Conservation (phyloP, 768 basidiomycete species). For the Lactifluus volemus region DNA sequence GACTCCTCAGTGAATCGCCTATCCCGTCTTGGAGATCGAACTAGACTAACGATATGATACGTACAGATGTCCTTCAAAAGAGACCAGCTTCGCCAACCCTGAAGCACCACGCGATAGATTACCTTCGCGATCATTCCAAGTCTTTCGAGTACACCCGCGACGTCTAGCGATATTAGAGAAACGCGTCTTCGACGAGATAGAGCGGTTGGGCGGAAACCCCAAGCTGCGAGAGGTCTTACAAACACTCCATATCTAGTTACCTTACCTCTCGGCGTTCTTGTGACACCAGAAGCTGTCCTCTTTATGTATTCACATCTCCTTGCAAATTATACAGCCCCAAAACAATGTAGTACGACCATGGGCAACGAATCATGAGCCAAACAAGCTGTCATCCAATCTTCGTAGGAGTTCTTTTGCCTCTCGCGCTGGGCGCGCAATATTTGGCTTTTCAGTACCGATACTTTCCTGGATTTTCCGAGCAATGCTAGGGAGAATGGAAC, state of each 20-base stretch:
- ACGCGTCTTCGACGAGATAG: conserved; percentile 63
- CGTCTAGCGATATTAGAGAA: conserved; percentile 60
- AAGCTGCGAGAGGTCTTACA: conserved; percentile 51
- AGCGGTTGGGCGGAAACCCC: conserved; percentile 67
- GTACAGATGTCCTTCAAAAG: conserved; percentile 83
- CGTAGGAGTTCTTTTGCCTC: conserved; percentile 68
- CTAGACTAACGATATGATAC: neutral
- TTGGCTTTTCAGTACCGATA: conserved; percentile 57
- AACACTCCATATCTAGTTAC: conserved; percentile 26
- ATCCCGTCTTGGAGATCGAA: neutral
- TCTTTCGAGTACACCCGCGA: conserved; percentile 82
- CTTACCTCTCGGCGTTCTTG: neutral
- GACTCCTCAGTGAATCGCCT: conserved; percentile 64
- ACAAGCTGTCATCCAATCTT: conserved; percentile 16
- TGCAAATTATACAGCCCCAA: neutral
- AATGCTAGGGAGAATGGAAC: conserved; percentile 50
- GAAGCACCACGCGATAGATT: conserved; percentile 72
- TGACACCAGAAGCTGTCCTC: neutral
- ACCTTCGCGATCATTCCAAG: conserved; percentile 63
- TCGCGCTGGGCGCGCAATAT: conserved; percentile 69
- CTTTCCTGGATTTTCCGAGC: conserved; percentile 69
- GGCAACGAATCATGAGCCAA: conserved; percentile 5
- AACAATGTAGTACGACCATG: neutral
- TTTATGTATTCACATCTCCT: neutral
- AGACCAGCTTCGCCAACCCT: conserved; percentile 72